Percentiles rank a stretch among this genome's conserved stretches.
Conservation (phyloP, 176 grass and related monocot genomes). For the Aegilops sharonensis region DNA sequence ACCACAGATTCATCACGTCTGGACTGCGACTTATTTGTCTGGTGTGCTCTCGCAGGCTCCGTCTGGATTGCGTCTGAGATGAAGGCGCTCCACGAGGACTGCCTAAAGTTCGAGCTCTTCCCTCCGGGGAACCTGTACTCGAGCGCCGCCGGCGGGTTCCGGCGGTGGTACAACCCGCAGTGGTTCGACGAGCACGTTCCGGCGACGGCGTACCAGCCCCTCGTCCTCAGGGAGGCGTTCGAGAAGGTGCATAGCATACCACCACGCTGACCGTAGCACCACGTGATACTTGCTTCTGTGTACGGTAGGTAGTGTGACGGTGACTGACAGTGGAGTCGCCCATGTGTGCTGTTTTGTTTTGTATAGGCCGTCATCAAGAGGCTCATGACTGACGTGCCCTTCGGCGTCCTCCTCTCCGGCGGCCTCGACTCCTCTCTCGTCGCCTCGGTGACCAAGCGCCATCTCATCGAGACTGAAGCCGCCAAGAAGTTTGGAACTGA, state of each 20-base stretch:
- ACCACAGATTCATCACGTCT: too few species aligned
- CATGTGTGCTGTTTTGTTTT: constrained; percentile 6
- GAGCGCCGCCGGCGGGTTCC: constrained; percentile 51
- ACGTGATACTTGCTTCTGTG: background rate
- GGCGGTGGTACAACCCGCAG: constrained; percentile 82
- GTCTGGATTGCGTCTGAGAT: constrained; percentile 92
- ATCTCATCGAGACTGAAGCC: constrained; percentile 85
- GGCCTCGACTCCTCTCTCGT: constrained; percentile 94
- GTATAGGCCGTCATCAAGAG: constrained; percentile 84
- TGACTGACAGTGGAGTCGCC: background rate
- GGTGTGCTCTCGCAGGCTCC: constrained; percentile 39
- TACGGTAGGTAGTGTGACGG: background rate
- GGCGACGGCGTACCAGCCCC: constrained; percentile 52
- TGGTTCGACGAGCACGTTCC: constrained; percentile 79
- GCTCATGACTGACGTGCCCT: constrained; percentile 95
- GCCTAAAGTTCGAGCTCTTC: constrained; percentile 77
- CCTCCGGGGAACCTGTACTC: constrained; percentile 87
- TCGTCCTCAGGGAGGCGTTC: constrained; percentile 71
- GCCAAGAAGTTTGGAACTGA: constrained; percentile 79
- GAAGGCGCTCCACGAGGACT: constrained; percentile 93
- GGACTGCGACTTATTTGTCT: background rate
- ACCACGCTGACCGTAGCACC: background rate
- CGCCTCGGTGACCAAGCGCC: constrained; percentile 76
- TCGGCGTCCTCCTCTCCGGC: constrained; percentile 88
- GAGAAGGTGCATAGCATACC: constrained; percentile 54